A percentile compares a stretch with the other conserved stretches of the same genome.
phyloP scores from a whole-genome alignment of 1,139 yeast genomes.

The Magnusiomyces tetraspermus region DNA sequence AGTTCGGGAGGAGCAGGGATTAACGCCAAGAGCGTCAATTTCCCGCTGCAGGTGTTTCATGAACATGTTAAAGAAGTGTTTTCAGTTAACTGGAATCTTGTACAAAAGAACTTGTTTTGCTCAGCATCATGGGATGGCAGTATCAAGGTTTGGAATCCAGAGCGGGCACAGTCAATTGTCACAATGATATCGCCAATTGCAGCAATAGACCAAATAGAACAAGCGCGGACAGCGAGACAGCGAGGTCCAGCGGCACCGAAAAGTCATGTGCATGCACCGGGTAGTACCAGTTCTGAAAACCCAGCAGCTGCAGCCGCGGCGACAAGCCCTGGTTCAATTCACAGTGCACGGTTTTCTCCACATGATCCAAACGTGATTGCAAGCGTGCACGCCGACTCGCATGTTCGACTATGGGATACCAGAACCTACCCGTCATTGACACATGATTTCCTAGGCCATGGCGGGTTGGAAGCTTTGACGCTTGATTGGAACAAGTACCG shows the following conservation, averaged over 20 bases:
- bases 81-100: slow-evolving; percentile 76
- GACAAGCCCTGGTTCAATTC: slow-evolving; percentile 35
- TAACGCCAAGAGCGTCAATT: slow-evolving; percentile 18
- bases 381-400: slow-evolving; percentile 74
- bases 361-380: slow-evolving; percentile 65
- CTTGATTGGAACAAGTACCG: slow-evolving; percentile 90
- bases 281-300: slow-evolving; percentile 15
- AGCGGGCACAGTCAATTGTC: slow-evolving; percentile 46
- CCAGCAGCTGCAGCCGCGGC: slow-evolving; percentile 17
- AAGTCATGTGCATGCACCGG: slow-evolving; percentile 7
- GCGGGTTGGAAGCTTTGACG: slow-evolving; percentile 69
- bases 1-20: slow-evolving; percentile 14
- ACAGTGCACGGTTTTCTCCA: slow-evolving; percentile 77
- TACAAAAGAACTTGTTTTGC: slow-evolving; percentile 62
- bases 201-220: slow-evolving; percentile 4
- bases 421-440: slow-evolving; percentile 50
- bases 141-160: slow-evolving; percentile 65
- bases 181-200: slow-evolving; percentile 38
- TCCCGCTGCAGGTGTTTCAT: slow-evolving; percentile 63
- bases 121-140: slow-evolving; percentile 91
- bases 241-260: slow-evolving; percentile 2
- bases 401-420: slow-evolving; percentile 76
- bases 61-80: slow-evolving; percentile 88
- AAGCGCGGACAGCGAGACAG: slow-evolving; percentile 6
- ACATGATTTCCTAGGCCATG: slow-evolving; percentile 50